Percentiles rank a stretch among this genome's conserved stretches.
Conservation (phyloP, 768 basidiomycete species). For the Suillus decipiens region DNA sequence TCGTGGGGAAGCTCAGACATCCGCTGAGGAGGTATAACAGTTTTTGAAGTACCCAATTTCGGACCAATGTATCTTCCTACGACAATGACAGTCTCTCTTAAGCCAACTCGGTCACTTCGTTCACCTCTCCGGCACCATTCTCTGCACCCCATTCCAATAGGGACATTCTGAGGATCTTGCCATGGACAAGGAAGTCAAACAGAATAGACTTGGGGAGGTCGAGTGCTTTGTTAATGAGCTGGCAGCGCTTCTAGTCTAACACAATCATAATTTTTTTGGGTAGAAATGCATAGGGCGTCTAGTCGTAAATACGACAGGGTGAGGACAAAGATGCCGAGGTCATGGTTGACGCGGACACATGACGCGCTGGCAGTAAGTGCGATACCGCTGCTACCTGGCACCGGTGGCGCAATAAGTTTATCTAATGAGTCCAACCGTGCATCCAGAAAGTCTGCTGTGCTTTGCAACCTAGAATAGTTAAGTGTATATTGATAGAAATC, state of each 20-base stretch:
- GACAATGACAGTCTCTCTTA: constrained; percentile 8
- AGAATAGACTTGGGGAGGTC: constrained; percentile 75
- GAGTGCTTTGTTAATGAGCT: constrained; percentile 94
- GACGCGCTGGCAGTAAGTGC: background rate
- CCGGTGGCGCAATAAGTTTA: too few species aligned
- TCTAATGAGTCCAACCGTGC: too few species aligned
- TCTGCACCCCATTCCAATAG: constrained; percentile 76
- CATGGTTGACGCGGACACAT: background rate
- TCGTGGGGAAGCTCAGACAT: constrained; percentile 82
- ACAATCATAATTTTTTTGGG: constrained; percentile 94
- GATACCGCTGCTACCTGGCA: background rate
- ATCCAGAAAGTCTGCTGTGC: too few species aligned
- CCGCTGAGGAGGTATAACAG: constrained; percentile 81
- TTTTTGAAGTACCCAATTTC: constrained; percentile 93
- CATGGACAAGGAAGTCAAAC: constrained; percentile 89
- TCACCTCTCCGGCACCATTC: constrained; percentile 71
- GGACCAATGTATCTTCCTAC: constrained; percentile 77
- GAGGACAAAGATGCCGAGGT: constrained; percentile 18
- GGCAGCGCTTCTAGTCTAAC: constrained; percentile 87
- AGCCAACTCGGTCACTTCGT: constrained; percentile 19
- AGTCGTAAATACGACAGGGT: constrained; percentile 78
- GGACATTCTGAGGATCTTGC: constrained; percentile 71
- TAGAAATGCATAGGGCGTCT: constrained; percentile 73
- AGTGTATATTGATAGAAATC: too few species aligned
- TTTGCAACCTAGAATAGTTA: too few species aligned